These are phyloP conservation scores for Quercus lobata DNA, from an alignment of 331 rosid genomes.

Conservation along the genomic window DNA sequence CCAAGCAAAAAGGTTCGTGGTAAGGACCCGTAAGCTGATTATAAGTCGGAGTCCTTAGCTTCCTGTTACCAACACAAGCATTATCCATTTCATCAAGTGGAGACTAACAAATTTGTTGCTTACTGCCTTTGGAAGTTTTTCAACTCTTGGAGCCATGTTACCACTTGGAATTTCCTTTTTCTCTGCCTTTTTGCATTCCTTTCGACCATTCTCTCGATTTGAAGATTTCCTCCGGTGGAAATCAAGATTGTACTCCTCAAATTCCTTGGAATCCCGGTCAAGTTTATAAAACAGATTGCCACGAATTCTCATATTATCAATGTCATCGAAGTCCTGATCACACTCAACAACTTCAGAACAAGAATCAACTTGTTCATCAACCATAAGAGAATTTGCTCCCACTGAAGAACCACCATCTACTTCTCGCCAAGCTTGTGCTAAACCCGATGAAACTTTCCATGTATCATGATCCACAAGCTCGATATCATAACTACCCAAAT, in stretches of 20 bases:
- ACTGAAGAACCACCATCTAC: constrained; percentile 3
- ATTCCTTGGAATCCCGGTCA: constrained; percentile 72
- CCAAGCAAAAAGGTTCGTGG: constrained; percentile 82
- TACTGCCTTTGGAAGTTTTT: constrained; percentile 27
- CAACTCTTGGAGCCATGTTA: constrained; percentile 17
- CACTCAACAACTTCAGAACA: constrained; percentile 20
- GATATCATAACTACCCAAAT: constrained; percentile 35
- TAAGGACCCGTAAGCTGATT: constrained; percentile 83
- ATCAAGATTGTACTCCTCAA: constrained; percentile 69
- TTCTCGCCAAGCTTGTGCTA: constrained; percentile 61
- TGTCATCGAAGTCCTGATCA: constrained; percentile 62
- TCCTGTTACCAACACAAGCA: constrained; percentile 40
- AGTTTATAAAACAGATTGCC: constrained; percentile 77
- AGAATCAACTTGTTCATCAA: constrained; percentile 26
- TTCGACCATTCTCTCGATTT: constrained; percentile 30
- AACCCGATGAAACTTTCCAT: constrained; percentile 60
- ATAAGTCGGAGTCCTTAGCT: constrained; percentile 64
- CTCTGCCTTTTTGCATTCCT: constrained; percentile 18
- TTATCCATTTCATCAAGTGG: constrained; percentile 20
- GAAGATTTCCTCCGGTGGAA: constrained; percentile 59
- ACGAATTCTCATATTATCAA: constrained; percentile 69
- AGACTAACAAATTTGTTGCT: constrained; percentile 20
- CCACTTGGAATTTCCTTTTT: constrained; percentile 18
- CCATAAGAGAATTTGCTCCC: constrained; percentile 1
- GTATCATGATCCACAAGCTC: constrained; percentile 69